phyloP scores from a whole-genome alignment of 1,284 basidiomycete species.

The Irpex rosettiformis region DNA sequence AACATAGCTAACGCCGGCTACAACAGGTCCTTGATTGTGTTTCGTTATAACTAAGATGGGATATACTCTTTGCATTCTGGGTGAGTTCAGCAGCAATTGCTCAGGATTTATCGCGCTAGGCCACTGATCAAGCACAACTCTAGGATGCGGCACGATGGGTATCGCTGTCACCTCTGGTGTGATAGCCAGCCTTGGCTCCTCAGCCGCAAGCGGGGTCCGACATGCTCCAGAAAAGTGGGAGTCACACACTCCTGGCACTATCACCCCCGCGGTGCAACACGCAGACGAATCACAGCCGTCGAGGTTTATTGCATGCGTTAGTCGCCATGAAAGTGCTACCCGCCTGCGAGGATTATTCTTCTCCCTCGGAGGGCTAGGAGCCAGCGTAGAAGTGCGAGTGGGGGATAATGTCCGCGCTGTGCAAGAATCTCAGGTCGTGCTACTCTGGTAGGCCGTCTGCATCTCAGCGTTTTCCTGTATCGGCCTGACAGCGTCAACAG shows the following conservation, averaged over 20 bases:
- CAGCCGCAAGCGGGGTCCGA: constrained; percentile 29
- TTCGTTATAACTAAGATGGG: constrained; percentile 38
- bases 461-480: neutral
- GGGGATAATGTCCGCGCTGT: constrained; percentile 76
- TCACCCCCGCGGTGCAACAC: constrained; percentile 69
- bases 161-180: constrained; percentile 93
- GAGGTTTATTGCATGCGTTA: constrained; percentile 90
- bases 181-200: constrained; percentile 65
- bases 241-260: constrained; percentile 80
- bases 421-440: constrained; percentile 75
- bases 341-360: constrained; percentile 68
- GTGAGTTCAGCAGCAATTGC: constrained; percentile 29
- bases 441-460: constrained; percentile 69
- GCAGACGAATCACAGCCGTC: constrained; percentile 62
- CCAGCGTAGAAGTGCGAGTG: constrained; percentile 67
- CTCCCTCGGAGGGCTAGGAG: constrained; percentile 52
- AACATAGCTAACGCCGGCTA: constrained; percentile 2
- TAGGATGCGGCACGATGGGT: constrained; percentile 99
- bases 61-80: constrained; percentile 61
- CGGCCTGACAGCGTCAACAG: constrained; percentile 35
- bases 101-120: neutral
- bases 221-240: constrained; percentile 58
- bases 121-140: constrained; percentile 9
- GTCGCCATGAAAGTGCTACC: constrained; percentile 70
- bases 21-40: constrained; percentile 8